Conservation (phyloP, 306 rosid species). For the Oemleria cerasiformis region DNA sequence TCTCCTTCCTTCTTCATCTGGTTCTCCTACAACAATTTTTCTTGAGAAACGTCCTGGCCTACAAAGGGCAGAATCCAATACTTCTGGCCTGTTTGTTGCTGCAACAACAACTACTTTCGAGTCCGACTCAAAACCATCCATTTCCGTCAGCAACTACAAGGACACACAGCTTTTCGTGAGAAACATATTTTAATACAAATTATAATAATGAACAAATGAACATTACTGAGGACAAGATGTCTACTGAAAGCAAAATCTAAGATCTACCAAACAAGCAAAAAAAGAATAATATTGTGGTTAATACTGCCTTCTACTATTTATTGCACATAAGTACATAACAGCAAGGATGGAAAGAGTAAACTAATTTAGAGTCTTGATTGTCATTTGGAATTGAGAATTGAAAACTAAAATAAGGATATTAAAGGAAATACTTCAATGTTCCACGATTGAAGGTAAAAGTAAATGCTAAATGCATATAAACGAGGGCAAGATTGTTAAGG, state of each 20-base stretch:
- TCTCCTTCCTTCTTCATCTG: slow-evolving; percentile 91
- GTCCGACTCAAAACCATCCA: slow-evolving; percentile 97
- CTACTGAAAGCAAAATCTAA: neutral
- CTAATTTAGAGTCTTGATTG: slow-evolving; percentile 3
- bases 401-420: slow-evolving; percentile 4
- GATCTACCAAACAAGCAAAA: neutral
- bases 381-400: neutral
- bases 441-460: neutral
- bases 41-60: slow-evolving; percentile 98
- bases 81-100: slow-evolving; percentile 93
- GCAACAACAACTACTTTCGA: slow-evolving; percentile 86
- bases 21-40: slow-evolving; percentile 87
- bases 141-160: slow-evolving; percentile 86
- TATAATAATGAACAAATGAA: neutral
- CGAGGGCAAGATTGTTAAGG: neutral
- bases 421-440: neutral
- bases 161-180: neutral
- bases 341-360: neutral
- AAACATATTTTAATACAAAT: neutral
- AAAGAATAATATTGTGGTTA: neutral
- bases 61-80: slow-evolving; percentile 92
- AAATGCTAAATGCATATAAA: neutral
- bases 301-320: neutral
- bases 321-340: neutral
- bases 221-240: neutral